These are phyloP conservation scores for Cylindrodendrum hubeiense DNA, from an alignment of 2,329 filamentous ascomycete species.

Conservation along the genomic window DNA sequence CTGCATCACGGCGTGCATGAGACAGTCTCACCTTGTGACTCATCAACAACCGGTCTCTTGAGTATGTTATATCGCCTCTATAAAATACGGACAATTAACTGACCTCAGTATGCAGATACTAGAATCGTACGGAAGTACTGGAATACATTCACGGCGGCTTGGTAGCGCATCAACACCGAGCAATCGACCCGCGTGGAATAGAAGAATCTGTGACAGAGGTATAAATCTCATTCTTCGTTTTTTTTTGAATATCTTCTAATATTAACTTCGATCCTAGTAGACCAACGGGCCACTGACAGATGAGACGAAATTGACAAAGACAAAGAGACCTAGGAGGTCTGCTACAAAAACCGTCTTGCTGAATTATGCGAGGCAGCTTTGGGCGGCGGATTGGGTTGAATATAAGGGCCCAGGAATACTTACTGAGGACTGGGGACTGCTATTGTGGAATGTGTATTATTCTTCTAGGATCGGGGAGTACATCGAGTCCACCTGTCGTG, in stretches of 20 bases:
- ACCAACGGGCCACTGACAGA: not conserved
- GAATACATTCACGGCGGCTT: too few species aligned
- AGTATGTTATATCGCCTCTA: too few species aligned
- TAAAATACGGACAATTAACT: too few species aligned
- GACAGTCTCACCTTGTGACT: too few species aligned
- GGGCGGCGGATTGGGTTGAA: not conserved
- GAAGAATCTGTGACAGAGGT: not conserved
- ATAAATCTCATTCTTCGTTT: not conserved
- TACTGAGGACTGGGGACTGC: not conserved
- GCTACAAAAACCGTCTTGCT: not conserved
- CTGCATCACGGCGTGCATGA: too few species aligned
- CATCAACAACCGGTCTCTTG: too few species aligned
- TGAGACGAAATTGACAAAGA: not conserved
- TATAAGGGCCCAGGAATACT: not conserved
- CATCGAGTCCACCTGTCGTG: not conserved
- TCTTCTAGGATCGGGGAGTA: conserved; percentile 2
- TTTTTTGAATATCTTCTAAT: not conserved
- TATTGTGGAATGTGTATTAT: not conserved
- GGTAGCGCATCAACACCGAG: not conserved
- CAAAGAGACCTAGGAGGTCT: not conserved
- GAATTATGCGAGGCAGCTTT: conserved; percentile 1
- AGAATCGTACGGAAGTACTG: too few species aligned
- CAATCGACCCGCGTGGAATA: not conserved
- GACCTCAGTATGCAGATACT: too few species aligned
- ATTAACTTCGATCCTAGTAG: not conserved